Conservation (phyloP, 495 filamentous ascomycete species). For the Hyaloscypha hepaticicola region DNA sequence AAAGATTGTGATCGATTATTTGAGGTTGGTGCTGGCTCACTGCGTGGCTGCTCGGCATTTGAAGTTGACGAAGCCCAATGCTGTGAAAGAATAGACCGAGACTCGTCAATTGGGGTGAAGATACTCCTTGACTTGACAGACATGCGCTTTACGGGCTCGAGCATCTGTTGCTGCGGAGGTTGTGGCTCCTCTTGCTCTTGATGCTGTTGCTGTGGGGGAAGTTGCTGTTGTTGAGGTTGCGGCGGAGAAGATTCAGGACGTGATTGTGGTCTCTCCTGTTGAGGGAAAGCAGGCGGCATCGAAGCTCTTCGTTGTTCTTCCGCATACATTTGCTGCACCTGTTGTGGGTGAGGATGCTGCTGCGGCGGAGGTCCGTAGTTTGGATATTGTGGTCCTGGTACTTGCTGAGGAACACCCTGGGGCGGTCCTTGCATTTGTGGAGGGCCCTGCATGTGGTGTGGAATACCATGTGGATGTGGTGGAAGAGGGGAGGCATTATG, state of each 20-base stretch:
- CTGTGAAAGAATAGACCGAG: conserved; percentile 80
- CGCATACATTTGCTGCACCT: conserved; percentile 63
- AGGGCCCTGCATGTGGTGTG: conserved; percentile 46
- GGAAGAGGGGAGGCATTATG: conserved; percentile 54
- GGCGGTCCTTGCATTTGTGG: conserved; percentile 40
- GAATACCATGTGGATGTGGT: conserved; percentile 38
- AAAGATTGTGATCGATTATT: conserved; percentile 60
- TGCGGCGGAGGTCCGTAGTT: conserved; percentile 40
- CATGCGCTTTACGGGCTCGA: conserved; percentile 68
- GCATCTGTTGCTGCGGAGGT: conserved; percentile 47
- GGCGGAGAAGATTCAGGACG: conserved; percentile 36
- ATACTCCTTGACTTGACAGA: conserved; percentile 86
- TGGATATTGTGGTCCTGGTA: conserved; percentile 39
- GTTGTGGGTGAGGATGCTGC: conserved; percentile 47
- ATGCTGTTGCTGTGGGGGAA: conserved; percentile 31
- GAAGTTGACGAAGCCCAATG: conserved; percentile 66
- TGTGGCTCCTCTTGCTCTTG: conserved; percentile 40
- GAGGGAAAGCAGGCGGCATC: conserved; percentile 56
- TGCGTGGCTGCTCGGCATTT: conserved; percentile 44
- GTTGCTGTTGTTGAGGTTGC: conserved; percentile 38
- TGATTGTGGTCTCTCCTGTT: conserved; percentile 40
- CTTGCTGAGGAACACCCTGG: conserved; percentile 45
- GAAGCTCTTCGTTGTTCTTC: conserved; percentile 66
- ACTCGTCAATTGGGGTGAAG: conserved; percentile 95
- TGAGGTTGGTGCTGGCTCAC: conserved; percentile 27